Conservation (phyloP, 2,329 filamentous ascomycete species). For the Penicillium decumbens region DNA sequence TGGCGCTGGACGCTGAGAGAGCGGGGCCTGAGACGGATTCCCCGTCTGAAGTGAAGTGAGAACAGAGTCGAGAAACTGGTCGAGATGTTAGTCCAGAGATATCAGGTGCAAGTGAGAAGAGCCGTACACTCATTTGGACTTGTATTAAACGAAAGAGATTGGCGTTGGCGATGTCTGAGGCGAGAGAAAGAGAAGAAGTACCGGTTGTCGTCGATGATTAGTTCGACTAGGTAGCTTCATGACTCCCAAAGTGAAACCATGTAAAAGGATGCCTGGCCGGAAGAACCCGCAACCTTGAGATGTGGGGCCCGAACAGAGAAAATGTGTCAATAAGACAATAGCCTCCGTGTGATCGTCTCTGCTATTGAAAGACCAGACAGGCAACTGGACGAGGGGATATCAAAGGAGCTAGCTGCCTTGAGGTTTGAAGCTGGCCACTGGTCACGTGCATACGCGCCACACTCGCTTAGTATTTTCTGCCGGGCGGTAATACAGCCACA, state of each 20-base stretch:
- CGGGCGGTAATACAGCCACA: conserved; percentile 32
- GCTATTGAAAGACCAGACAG: conserved; percentile 1
- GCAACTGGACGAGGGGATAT: conserved; percentile 8
- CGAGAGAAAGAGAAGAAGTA: conserved; percentile 14
- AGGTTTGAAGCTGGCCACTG: conserved; percentile 21
- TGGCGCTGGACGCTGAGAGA: conserved; percentile 24
- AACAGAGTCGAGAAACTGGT: conserved; percentile 50
- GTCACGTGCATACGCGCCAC: conserved; percentile 33
- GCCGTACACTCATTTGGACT: conserved; percentile 39
- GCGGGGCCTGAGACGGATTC: conserved; percentile 30
- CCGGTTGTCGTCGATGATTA: conserved; percentile 38
- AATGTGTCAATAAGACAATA: background rate
- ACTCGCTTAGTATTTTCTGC: conserved; percentile 36
- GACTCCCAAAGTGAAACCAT: conserved; percentile 32
- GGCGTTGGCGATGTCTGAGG: background rate
- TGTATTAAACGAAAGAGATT: background rate
- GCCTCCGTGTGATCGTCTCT: background rate
- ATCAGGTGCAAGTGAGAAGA: background rate
- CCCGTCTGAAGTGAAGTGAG: conserved; percentile 49
- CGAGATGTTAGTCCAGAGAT: conserved; percentile 20
- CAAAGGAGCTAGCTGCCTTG: conserved; percentile 1
- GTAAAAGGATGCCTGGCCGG: conserved; percentile 12
- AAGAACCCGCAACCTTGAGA: background rate
- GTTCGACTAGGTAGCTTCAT: conserved; percentile 38
- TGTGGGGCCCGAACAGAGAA: background rate